These are phyloP conservation scores for Calonectria pteridis DNA, from an alignment of 2,329 filamentous ascomycete species.

Conservation along the genomic window DNA sequence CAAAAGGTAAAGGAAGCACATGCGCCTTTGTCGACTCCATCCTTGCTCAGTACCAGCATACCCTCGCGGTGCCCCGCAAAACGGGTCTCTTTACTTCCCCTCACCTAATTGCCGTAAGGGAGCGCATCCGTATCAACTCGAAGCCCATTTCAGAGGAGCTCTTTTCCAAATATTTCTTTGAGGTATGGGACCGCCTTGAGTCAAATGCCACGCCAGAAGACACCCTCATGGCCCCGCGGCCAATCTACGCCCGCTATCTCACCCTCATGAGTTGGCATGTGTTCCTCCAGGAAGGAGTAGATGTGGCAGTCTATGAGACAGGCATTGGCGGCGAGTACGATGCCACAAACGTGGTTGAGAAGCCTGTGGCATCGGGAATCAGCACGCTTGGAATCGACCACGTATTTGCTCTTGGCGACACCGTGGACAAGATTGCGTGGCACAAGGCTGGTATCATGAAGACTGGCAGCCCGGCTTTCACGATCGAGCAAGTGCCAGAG, in stretches of 20 bases:
- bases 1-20: constrained; percentile 82
- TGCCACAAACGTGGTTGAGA: constrained; percentile 74
- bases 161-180: constrained; percentile 76
- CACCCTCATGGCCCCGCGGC: constrained; percentile 56
- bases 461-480: constrained; percentile 68
- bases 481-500: constrained; percentile 62
- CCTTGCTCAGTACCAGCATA: constrained; percentile 63
- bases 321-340: constrained; percentile 78
- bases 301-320: constrained; percentile 74
- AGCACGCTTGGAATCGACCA: constrained; percentile 79
- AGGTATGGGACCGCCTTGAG: constrained; percentile 72
- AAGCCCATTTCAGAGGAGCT: constrained; percentile 67
- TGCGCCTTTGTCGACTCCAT: constrained; percentile 77
- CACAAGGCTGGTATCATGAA: constrained; percentile 82
- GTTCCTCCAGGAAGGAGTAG: constrained; percentile 73
- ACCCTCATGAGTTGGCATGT: constrained; percentile 76
- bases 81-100: constrained; percentile 78
- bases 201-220: constrained; percentile 46
- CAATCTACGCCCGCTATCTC: constrained; percentile 72
- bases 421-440: constrained; percentile 77
- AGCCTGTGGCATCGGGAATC: constrained; percentile 70
- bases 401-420: constrained; percentile 71
- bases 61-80: constrained; percentile 52
- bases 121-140: constrained; percentile 74
- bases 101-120: constrained; percentile 75